A percentile compares a stretch with the other conserved stretches of the same genome.
Evolutionary conservation across 2,329 filamentous ascomycete genomes (phyloP).

Genomic region (Reticulascus tulasneorum): DNA sequence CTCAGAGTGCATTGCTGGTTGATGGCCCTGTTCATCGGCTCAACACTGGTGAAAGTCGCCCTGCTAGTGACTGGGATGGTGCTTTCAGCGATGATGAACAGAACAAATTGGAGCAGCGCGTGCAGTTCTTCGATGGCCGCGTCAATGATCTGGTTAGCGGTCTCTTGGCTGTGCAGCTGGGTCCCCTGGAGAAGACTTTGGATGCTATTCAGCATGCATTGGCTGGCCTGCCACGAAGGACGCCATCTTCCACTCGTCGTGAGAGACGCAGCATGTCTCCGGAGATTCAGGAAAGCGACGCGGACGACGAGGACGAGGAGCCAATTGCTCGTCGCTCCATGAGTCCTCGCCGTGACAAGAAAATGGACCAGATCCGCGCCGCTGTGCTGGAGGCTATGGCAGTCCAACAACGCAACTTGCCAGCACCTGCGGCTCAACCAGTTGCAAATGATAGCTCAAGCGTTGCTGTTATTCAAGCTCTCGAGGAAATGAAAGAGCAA

Average conservation of each 20-base stretch:
- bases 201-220: constrained; percentile 70
- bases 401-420: constrained; percentile 43
- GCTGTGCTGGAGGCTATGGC: constrained; percentile 71
- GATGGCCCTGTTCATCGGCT: constrained; percentile 59
- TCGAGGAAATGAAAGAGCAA: constrained; percentile 60
- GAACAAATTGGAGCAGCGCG: constrained; percentile 74
- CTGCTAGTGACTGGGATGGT: constrained; percentile 89
- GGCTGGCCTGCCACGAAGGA: constrained; percentile 50
- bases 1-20: constrained; percentile 42
- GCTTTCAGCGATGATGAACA: constrained; percentile 79
- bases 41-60: constrained; percentile 58
- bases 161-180: constrained; percentile 70
- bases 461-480: constrained; percentile 58
- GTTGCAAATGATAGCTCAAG: constrained; percentile 29
- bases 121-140: constrained; percentile 85
- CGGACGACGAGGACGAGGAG: constrained; percentile 89
- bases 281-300: constrained; percentile 78
- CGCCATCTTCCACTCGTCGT: constrained; percentile 50
- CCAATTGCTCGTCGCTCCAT: constrained; percentile 60
- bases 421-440: constrained; percentile 24
- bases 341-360: constrained; percentile 75
- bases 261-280: constrained; percentile 64
- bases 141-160: constrained; percentile 82
- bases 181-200: constrained; percentile 77
- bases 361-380: constrained; percentile 74